Evolutionary conservation across 1,284 basidiomycete species (phyloP).

Genomic region (Marasmius sp.): DNA sequence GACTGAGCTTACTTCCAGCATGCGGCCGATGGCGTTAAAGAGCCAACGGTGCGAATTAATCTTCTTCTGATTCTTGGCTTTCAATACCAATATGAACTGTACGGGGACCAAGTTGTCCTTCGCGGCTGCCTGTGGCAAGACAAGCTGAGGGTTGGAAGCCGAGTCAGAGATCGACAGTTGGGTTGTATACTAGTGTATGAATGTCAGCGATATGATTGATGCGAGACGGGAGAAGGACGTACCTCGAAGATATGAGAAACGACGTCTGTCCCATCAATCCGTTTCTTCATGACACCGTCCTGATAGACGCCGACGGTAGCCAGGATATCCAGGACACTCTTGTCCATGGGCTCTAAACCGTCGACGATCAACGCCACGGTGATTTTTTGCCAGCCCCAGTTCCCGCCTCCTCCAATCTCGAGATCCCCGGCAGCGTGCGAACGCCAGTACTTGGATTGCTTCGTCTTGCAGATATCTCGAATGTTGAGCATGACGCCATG

Average conservation of each 20-base stretch:
- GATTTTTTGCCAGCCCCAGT: constrained; percentile 94
- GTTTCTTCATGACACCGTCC: constrained; percentile 92
- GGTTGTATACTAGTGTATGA: constrained; percentile 70
- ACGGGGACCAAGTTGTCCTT: constrained; percentile 94
- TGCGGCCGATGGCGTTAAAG: constrained; percentile 92
- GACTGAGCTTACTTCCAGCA: constrained; percentile 56
- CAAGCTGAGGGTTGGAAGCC: constrained; percentile 83
- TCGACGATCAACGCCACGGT: constrained; percentile 91
- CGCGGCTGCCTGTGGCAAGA: constrained; percentile 80
- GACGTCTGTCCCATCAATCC: constrained; percentile 75
- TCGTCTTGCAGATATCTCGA: constrained; percentile 96
- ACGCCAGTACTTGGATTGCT: constrained; percentile 92
- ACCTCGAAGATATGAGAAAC: constrained; percentile 78
- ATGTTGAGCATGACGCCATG: constrained; percentile 98
- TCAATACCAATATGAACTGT: constrained; percentile 92
- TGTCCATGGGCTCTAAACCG: constrained; percentile 95
- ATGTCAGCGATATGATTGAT: constrained; percentile 12
- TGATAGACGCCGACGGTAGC: constrained; percentile 90
- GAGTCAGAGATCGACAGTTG: constrained; percentile 67
- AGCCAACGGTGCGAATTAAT: constrained; percentile 97
- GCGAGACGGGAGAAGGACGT: constrained; percentile 11
- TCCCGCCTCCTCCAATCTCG: constrained; percentile 82
- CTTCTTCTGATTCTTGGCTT: constrained; percentile 97
- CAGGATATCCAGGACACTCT: constrained; percentile 85
- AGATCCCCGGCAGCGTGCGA: constrained; percentile 79